phyloP scores from a whole-genome alignment of 2,329 filamentous ascomycete species.

The Neonectria sp. region DNA sequence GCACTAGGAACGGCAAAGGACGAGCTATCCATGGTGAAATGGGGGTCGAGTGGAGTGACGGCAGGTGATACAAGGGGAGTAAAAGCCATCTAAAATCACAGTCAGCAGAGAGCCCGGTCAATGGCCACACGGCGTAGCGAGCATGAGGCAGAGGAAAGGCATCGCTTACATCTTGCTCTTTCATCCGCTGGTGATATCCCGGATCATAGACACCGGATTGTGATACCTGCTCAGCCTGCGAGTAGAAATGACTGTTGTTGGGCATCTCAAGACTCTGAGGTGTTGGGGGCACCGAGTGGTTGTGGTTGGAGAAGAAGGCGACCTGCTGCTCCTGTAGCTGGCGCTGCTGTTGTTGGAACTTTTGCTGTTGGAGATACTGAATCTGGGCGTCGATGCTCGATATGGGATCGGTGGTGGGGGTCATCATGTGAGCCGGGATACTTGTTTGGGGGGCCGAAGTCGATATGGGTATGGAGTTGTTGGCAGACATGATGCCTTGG shows the following conservation, averaged over 20 bases:
- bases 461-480: conserved; percentile 61
- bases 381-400: conserved; percentile 76
- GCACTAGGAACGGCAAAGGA: conserved; percentile 76
- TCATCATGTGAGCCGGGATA: conserved; percentile 63
- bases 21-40: conserved; percentile 71
- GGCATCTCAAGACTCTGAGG: conserved; percentile 85
- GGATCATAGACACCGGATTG: conserved; percentile 75
- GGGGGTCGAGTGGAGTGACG: conserved; percentile 82
- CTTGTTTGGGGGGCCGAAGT: conserved; percentile 60
- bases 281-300: conserved; percentile 80
- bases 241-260: conserved; percentile 70
- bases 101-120: conserved; percentile 26
- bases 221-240: conserved; percentile 66
- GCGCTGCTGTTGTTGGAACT: conserved; percentile 72
- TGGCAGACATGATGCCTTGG: conserved; percentile 49
- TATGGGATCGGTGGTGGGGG: conserved; percentile 66
- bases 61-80: conserved; percentile 89
- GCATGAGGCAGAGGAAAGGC: background rate
- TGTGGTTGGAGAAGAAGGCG: conserved; percentile 68
- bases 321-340: conserved; percentile 71
- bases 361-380: conserved; percentile 75
- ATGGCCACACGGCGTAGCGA: background rate
- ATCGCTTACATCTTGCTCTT: conserved; percentile 74
- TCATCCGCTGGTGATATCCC: conserved; percentile 75
- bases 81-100: conserved; percentile 74